A percentile compares a stretch with the other conserved stretches of the same genome.
Conservation (phyloP, 441 rosid species). For the Daphne laureola region DNA sequence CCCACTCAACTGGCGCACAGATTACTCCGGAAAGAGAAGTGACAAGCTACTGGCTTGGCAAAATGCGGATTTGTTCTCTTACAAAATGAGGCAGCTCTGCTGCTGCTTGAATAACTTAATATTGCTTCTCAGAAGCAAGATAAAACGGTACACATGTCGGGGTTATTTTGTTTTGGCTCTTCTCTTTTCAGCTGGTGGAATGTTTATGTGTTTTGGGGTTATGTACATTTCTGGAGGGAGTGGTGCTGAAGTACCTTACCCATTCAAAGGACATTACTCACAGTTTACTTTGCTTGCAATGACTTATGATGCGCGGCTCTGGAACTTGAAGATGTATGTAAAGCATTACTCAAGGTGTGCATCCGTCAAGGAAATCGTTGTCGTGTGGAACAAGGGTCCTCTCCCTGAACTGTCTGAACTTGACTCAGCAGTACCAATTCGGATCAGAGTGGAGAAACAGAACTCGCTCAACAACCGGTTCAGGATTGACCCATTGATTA, state of each 20-base stretch:
- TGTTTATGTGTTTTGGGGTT: conserved; percentile 41
- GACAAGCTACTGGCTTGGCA: conserved; percentile 37
- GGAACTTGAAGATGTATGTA: conserved; percentile 84
- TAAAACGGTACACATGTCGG: conserved; percentile 35
- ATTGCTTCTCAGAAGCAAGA: conserved; percentile 38
- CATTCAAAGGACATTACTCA: conserved; percentile 50
- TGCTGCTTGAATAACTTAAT: conserved; percentile 59
- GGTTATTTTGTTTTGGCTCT: conserved; percentile 43
- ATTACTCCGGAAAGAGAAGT: conserved; percentile 48
- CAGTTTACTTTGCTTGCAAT: conserved; percentile 78
- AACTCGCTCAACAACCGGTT: conserved; percentile 87
- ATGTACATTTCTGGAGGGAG: conserved; percentile 58
- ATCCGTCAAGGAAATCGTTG: conserved; percentile 75
- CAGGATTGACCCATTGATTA: conserved; percentile 48
- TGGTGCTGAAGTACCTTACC: conserved; percentile 62
- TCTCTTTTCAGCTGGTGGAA: conserved; percentile 35
- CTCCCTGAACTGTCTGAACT: conserved; percentile 58
- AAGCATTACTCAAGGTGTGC: conserved; percentile 84
- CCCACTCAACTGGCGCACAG: conserved; percentile 67
- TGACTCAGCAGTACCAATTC: conserved; percentile 71
- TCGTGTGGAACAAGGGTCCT: conserved; percentile 82
- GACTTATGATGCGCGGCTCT: conserved; percentile 93
- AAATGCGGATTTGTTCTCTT: conserved; percentile 35
- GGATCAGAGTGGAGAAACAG: conserved; percentile 56
- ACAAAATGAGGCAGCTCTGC: conserved; percentile 52